Evolutionary conservation across 2,329 filamentous ascomycete genomes (phyloP).

Genomic region (Cryphonectria naterciae): DNA sequence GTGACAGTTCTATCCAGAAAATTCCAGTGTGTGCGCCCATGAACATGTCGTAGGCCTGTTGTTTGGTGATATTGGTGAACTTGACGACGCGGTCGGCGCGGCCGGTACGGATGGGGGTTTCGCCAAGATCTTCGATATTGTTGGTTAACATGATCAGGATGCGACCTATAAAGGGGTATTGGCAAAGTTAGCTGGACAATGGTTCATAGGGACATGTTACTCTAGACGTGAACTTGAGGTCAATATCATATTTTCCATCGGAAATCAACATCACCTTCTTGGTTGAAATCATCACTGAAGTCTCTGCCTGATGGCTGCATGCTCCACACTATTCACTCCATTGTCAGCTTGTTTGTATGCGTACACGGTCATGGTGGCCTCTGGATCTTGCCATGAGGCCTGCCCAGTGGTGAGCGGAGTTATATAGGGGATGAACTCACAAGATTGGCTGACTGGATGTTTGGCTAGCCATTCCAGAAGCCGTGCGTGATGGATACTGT

Average conservation of each 20-base stretch:
- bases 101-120: slow-evolving; percentile 24
- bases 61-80: slow-evolving; percentile 19
- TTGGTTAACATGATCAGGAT: slow-evolving; percentile 28
- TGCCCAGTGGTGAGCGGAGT: background rate
- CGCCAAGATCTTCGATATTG: slow-evolving; percentile 24
- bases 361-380: no score
- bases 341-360: background rate
- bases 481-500: background rate
- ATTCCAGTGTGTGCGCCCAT: slow-evolving; percentile 18
- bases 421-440: background rate
- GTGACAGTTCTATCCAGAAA: slow-evolving; percentile 1
- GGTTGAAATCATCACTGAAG: background rate
- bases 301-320: background rate
- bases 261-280: background rate
- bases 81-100: slow-evolving; percentile 23
- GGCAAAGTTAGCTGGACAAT: background rate
- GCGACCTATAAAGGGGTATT: slow-evolving; percentile 8
- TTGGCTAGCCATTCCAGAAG: background rate
- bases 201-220: background rate
- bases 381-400: background rate
- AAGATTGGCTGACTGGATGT: background rate
- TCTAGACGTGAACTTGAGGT: background rate
- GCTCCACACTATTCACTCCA: background rate
- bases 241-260: background rate
- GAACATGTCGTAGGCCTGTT: slow-evolving; percentile 24